Conservation (phyloP, 2,329 filamentous ascomycete species). For the Arthrinium puccinioides region DNA sequence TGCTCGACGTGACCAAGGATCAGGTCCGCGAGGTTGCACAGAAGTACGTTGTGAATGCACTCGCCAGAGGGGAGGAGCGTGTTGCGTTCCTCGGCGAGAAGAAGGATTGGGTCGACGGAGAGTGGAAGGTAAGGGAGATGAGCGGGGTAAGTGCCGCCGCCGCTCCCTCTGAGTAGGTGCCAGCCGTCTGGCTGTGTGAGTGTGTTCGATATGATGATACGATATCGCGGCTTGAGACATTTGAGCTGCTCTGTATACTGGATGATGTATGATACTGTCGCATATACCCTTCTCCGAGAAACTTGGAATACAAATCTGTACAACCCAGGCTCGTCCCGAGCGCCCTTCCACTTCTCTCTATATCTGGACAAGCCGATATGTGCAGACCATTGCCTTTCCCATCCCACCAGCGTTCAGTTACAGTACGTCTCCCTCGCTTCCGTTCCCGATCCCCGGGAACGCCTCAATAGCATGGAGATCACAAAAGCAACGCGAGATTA, state of each 20-base stretch:
- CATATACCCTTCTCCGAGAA: constrained; percentile 30
- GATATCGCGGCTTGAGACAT: neutral
- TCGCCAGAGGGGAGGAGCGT: constrained; percentile 52
- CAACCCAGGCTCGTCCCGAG: too few species aligned
- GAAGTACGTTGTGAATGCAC: constrained; percentile 65
- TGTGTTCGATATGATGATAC: neutral
- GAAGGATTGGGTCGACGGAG: constrained; percentile 67
- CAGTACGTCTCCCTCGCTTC: constrained; percentile 52
- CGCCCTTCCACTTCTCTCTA: too few species aligned
- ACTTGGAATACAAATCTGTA: constrained; percentile 9
- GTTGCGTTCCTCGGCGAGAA: constrained; percentile 75
- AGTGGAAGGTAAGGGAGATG: constrained; percentile 73
- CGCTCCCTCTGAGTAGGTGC: constrained; percentile 9
- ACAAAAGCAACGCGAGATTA: constrained; percentile 54
- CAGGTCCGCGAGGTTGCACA: constrained; percentile 79
- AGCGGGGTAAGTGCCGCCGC: constrained; percentile 2
- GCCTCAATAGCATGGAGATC: constrained; percentile 46
- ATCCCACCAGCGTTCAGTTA: constrained; percentile 49
- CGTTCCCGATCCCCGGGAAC: constrained; percentile 15
- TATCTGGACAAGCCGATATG: neutral
- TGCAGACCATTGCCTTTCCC: neutral
- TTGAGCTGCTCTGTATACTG: constrained; percentile 10
- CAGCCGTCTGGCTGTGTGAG: constrained; percentile 4
- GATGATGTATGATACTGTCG: constrained; percentile 22
- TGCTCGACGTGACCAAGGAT: constrained; percentile 77